Evolutionary conservation across 352 stramenopile species (phyloP), one percentile per base, ranked within the genome.

Genomic region (Peronosclerospora sorghi): DNA sequence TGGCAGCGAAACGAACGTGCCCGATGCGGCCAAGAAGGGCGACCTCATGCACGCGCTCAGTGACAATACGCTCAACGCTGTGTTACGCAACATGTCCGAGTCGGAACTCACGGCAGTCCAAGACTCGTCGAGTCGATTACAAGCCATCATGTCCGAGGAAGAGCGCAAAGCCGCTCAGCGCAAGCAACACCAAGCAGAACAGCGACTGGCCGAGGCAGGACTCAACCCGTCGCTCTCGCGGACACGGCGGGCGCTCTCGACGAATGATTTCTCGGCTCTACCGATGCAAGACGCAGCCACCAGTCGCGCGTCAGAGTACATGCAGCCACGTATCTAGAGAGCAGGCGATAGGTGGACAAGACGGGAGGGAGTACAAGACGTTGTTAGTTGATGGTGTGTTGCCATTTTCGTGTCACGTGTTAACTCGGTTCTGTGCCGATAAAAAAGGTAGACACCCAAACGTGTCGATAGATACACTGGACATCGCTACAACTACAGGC

Each of bases 31-130:
- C 20, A 51, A 56, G 24, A 69, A 74, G n/a, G 55, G 77, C 1
- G 69, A 80, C 34, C 59, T 84, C 1, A 59, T 59, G 64, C 72
- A 84, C 45, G 76, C 72, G 24, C 64, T 81, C 56, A 84, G 72
- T 48, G 72, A 84, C 35, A 84, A 81, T 38, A 62, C 72, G 30
- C 66, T 84, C 12, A 81, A 68, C 19, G 58, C 62, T 8, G 58
- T 62, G 32, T 46, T 83, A 41, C 54, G 72, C 15, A 84, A 86
- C 41, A 76, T 85, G 50, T 83, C 69, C 5, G 74, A 86, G 35
- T 64, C 74, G 8, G 74, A 86, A 41, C 49, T 86, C 13, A 69
- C 62, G 15, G 67, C 71, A 30, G 44, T 86, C 26, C 65, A 83
- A 29, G 64, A 78, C 20, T 76, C 74, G 15, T 85, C 72, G 13